These are phyloP conservation scores for Neonectria faginata DNA, from an alignment of 2,329 filamentous ascomycete genomes.

Conservation along the genomic window DNA sequence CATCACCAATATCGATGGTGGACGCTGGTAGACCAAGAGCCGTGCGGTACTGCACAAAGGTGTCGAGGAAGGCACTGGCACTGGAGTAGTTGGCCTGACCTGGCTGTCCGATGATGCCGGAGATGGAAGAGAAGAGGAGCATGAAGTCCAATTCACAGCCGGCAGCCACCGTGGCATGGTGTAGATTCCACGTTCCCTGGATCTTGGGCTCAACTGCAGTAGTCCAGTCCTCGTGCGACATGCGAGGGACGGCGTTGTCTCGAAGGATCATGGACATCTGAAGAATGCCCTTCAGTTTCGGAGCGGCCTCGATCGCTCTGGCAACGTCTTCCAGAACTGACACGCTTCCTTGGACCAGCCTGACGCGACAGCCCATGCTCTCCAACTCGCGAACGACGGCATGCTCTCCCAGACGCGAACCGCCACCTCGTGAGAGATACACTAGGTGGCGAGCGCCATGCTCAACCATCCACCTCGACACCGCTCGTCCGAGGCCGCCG, in stretches of 20 bases:
- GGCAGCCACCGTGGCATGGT: conserved; percentile 49
- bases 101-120: conserved; percentile 49
- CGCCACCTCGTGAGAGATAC: conserved; percentile 30
- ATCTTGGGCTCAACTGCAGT: conserved; percentile 49
- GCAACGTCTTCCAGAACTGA: conserved; percentile 44
- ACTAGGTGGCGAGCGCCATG: conserved; percentile 25
- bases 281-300: conserved; percentile 54
- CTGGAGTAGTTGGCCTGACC: conserved; percentile 58
- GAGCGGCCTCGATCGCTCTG: conserved; percentile 32
- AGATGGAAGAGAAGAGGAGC: conserved; percentile 50
- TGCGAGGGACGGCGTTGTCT: conserved; percentile 44
- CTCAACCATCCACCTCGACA: conserved; percentile 29
- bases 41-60: conserved; percentile 53
- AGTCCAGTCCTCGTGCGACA: conserved; percentile 51
- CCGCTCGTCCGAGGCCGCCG: conserved; percentile 31
- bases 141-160: conserved; percentile 52
- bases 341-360: conserved; percentile 51
- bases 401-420: conserved; percentile 16
- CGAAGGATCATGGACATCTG: conserved; percentile 55
- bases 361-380: conserved; percentile 41
- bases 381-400: conserved; percentile 41
- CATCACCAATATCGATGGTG: conserved; percentile 51
- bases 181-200: conserved; percentile 52
- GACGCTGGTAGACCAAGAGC: conserved; percentile 51
- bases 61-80: conserved; percentile 56